Base-by-base conservation (phyloP, 495 filamentous ascomycete species). In the Lasiosphaeriaceae sp. region DNA sequence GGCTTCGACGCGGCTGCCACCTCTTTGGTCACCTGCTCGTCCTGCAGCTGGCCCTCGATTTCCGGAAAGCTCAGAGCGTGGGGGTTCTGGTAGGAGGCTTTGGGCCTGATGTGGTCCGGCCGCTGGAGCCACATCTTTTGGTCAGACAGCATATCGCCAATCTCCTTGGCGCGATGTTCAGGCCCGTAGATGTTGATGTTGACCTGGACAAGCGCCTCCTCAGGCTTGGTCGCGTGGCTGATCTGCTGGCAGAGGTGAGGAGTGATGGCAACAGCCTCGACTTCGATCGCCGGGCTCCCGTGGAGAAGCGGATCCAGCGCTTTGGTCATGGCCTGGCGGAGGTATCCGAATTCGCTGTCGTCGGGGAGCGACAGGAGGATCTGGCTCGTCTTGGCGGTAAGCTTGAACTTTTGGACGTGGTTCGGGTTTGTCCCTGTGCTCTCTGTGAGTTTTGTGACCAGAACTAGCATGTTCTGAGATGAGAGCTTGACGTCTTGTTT, bases 101-200 rank as follows among this genome's bases (percentile, higher is more conserved):
- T 8, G 14, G 24, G 16, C 49, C 57, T 50, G 50, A 47, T 57
- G 51, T 54, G 52, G 35, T 58, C 53, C 2, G 73, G 69, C 44
- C 59, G 59, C 56, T 76, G 73, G 2, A 76, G 52, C 61, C 59
- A 76, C n/a, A 66, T 62, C 39, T 68, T 64, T 14, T 53, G 52
- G 5, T 46, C 22, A 2, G 72, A 74, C 22, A 74, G 55, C 2
- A 46, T 43, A 8, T 57, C 41, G 7, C 71, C 69, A 37, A 74
- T 61, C 6, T 60, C 35, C 3, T 55, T 51, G 16, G 52, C 54
- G 23, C 43, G 31, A 16, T 50, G 31, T 5, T 22, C 57, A 4
- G 62, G 58, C 6, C 73, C 73, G 50, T 74, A 73, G 11, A 76
- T 53, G 47, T 70, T 71, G 52, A 76, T 69, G 35, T 72, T 59